These are phyloP conservation scores for Colletotrichum horii DNA, from an alignment of 2,329 filamentous ascomycete genomes.

Conservation along the genomic window DNA sequence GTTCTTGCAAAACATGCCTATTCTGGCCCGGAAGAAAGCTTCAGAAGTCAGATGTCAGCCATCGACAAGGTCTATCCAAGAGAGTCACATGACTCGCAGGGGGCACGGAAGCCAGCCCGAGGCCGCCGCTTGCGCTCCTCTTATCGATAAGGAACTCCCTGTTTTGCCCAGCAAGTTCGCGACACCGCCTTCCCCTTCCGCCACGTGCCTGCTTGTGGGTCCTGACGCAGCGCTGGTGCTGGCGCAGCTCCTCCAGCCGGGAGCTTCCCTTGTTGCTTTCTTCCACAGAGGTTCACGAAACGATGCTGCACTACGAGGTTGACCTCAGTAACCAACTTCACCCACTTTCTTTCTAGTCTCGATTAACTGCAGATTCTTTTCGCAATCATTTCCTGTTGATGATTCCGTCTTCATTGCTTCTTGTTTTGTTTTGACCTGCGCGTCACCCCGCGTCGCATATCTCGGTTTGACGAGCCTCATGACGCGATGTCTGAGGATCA, in stretches of 20 bases:
- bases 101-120: neutral
- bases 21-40: neutral
- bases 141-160: neutral
- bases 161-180: neutral
- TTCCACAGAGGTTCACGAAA: neutral
- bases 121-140: neutral
- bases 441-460: neutral
- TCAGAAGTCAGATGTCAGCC: neutral
- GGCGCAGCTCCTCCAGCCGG: neutral
- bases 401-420: neutral
- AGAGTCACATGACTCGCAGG: neutral
- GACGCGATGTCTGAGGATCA: constrained; percentile 21
- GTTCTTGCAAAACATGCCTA: neutral
- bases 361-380: neutral
- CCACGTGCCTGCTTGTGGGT: neutral
- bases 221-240: neutral
- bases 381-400: neutral
- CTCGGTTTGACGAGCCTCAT: neutral
- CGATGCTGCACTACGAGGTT: neutral
- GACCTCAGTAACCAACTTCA: neutral
- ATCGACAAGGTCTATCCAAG: neutral
- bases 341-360: neutral
- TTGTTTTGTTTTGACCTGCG: neutral
- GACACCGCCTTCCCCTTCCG: constrained; percentile 3
- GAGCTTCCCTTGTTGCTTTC: constrained; percentile 18